Conservation (phyloP, 805 yeast genomes). For the Starmerella apicola region DNA sequence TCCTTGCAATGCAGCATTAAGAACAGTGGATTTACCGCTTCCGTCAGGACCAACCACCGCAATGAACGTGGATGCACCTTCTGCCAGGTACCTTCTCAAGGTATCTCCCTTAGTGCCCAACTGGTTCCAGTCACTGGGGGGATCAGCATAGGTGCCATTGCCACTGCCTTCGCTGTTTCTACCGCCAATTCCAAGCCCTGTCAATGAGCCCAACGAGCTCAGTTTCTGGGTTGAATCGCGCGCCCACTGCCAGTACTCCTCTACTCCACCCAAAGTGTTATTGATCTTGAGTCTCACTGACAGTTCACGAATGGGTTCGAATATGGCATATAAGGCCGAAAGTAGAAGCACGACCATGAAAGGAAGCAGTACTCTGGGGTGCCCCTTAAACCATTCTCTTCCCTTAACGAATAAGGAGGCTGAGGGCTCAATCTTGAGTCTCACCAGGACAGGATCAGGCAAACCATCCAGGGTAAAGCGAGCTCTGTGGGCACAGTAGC, state of each 20-base stretch:
- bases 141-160: background rate
- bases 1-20: conserved; percentile 56
- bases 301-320: conserved; percentile 85
- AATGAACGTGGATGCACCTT: conserved; percentile 81
- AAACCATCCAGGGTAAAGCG: background rate
- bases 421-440: conserved; percentile 33
- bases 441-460: conserved; percentile 30
- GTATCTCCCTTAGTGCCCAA: conserved; percentile 37
- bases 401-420: conserved; percentile 26
- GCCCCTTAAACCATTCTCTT: conserved; percentile 50
- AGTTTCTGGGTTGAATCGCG: background rate
- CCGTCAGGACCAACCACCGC: conserved; percentile 89
- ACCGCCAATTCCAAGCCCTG: too few relatives aligned
- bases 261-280: conserved; percentile 11
- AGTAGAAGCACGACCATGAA: conserved; percentile 65
- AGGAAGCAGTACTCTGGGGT: conserved; percentile 76
- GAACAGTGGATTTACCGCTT: conserved; percentile 57
- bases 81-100: conserved; percentile 72
- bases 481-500: conserved; percentile 68
- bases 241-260: conserved; percentile 8
- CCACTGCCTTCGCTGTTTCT: background rate
- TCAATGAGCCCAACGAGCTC: background rate
- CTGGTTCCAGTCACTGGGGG: conserved; percentile 4
- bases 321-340: conserved; percentile 67
- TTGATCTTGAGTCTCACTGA: conserved; percentile 58